Conservation (phyloP, 2,329 filamentous ascomycete species). For the Colletotrichum neosansevieriae region DNA sequence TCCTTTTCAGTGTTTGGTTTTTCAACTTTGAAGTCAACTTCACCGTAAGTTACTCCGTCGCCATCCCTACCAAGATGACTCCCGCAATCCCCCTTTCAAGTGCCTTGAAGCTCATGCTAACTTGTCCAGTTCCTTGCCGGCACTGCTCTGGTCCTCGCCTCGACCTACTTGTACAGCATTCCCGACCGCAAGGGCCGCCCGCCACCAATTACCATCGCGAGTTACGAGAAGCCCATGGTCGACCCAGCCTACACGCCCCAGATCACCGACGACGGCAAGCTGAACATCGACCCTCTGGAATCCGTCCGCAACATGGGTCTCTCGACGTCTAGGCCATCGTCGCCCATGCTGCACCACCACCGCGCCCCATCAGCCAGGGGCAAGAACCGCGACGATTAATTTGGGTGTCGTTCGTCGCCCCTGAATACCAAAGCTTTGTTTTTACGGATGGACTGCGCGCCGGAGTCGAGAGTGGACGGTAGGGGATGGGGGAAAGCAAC, state of each 20-base stretch:
- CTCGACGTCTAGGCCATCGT: constrained; percentile 61
- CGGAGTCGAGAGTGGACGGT: not conserved
- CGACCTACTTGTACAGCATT: constrained; percentile 87
- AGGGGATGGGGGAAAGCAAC: not conserved
- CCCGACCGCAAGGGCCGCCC: constrained; percentile 73
- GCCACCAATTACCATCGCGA: constrained; percentile 75
- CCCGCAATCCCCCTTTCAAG: too few relatives aligned
- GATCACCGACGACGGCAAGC: constrained; percentile 47
- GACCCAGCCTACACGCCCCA: constrained; percentile 59
- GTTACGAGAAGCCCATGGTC: constrained; percentile 80
- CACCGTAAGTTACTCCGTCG: constrained; percentile 69
- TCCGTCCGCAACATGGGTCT: constrained; percentile 51
- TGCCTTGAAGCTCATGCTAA: constrained; percentile 12
- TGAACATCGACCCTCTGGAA: constrained; percentile 57
- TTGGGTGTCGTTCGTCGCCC: not conserved
- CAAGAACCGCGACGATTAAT: constrained; percentile 40
- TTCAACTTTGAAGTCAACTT: constrained; percentile 83
- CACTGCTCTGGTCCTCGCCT: constrained; percentile 80
- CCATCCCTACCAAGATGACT: constrained; percentile 10
- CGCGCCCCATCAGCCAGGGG: constrained; percentile 38
- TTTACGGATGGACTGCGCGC: not conserved
- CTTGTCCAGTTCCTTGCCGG: constrained; percentile 80
- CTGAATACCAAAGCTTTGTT: not conserved
- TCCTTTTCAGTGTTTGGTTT: constrained; percentile 85
- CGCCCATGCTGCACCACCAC: constrained; percentile 53